Conservation (phyloP, 2,329 filamentous ascomycete genomes). For the Hirsutella rhossiliensis region DNA sequence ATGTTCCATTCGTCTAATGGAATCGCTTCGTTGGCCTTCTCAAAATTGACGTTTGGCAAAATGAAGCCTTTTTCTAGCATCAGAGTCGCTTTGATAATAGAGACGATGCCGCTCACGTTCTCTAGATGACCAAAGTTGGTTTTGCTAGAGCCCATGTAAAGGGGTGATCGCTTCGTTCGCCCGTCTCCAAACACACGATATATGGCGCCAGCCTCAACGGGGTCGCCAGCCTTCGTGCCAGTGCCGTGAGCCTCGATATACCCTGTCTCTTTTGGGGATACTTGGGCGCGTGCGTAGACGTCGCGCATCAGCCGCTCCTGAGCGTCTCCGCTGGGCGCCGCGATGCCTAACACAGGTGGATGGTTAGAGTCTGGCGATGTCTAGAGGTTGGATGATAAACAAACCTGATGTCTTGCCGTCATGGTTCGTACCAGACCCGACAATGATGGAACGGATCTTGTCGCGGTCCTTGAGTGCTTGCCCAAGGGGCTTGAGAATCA, state of each 20-base stretch:
- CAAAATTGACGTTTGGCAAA: conserved; percentile 36
- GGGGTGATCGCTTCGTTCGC: conserved; percentile 23
- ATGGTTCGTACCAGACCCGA: conserved; percentile 37
- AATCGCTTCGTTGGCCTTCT: conserved; percentile 34
- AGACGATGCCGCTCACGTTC: conserved; percentile 34
- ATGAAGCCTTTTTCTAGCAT: conserved; percentile 38
- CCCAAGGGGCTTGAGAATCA: conserved; percentile 44
- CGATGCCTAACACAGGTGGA: conserved; percentile 36
- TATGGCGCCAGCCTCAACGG: conserved; percentile 39
- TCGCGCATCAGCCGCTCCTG: conserved; percentile 29
- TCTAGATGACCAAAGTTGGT: conserved; percentile 41
- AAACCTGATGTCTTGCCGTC: conserved; percentile 33
- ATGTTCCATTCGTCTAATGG: conserved; percentile 36
- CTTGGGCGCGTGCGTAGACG: conserved; percentile 18
- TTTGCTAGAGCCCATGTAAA: conserved; percentile 36
- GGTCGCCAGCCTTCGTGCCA: conserved; percentile 43
- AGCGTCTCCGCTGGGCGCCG: conserved; percentile 37
- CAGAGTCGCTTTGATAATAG: conserved; percentile 37
- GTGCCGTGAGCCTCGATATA: conserved; percentile 42
- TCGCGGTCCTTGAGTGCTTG: conserved; percentile 44
- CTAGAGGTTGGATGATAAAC: neutral
- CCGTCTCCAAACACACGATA: conserved; percentile 27
- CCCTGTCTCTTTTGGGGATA: conserved; percentile 15
- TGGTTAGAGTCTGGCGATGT: neutral
- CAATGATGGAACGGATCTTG: conserved; percentile 37